phyloP scores from a whole-genome alignment of 441 rosid species.

The Jatropha podagrica region DNA sequence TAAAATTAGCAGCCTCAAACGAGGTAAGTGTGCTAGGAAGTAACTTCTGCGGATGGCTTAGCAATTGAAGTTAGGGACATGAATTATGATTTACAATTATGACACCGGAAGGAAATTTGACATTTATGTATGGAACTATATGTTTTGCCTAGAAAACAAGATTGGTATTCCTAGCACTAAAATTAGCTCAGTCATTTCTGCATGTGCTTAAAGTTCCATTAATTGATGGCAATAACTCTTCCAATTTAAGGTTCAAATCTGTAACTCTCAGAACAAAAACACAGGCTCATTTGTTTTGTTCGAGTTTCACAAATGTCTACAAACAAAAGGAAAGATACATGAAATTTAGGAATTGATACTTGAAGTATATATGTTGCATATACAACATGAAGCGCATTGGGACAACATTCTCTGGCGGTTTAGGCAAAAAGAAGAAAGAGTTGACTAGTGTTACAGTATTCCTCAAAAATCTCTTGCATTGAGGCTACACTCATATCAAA shows the following conservation, averaged over 20 bases:
- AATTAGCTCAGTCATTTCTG: background rate
- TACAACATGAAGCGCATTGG: constrained; percentile 12
- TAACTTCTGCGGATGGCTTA: background rate
- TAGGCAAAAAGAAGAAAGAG: background rate
- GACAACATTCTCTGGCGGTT: constrained; percentile 3
- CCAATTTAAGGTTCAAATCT: background rate
- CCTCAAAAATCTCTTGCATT: background rate
- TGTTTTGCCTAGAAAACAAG: background rate
- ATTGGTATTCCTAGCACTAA: background rate
- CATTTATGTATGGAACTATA: background rate
- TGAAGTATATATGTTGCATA: background rate
- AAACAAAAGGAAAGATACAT: background rate
- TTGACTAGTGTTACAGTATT: background rate
- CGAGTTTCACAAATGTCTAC: background rate
- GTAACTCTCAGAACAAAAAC: background rate
- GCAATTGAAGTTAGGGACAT: background rate
- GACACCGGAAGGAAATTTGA: too few relatives aligned
- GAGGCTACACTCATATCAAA: constrained; percentile 1
- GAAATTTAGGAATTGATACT: background rate
- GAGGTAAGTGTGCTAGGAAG: background rate
- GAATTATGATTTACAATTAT: background rate
- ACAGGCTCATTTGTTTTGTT: too few relatives aligned
- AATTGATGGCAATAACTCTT: background rate
- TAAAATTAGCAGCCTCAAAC: background rate
- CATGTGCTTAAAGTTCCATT: background rate